Evolutionary conservation across 495 filamentous ascomycete genomes (phyloP).

Genomic region (Penicillium coffeae): DNA sequence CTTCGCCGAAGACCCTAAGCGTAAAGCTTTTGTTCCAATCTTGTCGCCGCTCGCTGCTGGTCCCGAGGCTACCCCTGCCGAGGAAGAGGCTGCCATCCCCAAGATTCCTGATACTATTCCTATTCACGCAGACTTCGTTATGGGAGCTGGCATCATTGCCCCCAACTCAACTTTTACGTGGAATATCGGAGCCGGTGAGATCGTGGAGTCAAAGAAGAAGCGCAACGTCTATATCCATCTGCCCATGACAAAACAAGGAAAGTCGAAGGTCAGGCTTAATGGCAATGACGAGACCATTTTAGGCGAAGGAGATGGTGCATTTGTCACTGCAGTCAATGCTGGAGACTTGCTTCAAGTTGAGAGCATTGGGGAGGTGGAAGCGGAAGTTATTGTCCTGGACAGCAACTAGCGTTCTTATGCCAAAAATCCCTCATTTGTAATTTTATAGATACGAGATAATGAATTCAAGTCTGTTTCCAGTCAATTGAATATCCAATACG

Average conservation of each 20-base stretch:
- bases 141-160: constrained; percentile 66
- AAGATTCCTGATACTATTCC: constrained; percentile 61
- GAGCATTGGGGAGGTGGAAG: constrained; percentile 62
- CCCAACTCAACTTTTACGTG: constrained; percentile 54
- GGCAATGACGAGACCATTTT: constrained; percentile 59
- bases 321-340: constrained; percentile 51
- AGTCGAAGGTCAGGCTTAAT: constrained; percentile 60
- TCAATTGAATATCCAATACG: too few species aligned
- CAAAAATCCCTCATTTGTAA: background rate
- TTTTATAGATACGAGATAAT: background rate
- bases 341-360: constrained; percentile 59
- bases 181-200: constrained; percentile 52
- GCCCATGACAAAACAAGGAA: constrained; percentile 70
- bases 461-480: too few species aligned
- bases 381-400: constrained; percentile 65
- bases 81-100: constrained; percentile 57
- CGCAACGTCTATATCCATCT: constrained; percentile 75
- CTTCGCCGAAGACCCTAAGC: constrained; percentile 66
- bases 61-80: constrained; percentile 48
- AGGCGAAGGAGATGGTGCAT: constrained; percentile 71
- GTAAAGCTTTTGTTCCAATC: constrained; percentile 62
- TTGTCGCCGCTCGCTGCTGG: constrained; percentile 67
- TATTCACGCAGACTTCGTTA: constrained; percentile 74
- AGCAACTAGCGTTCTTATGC: constrained; percentile 23
- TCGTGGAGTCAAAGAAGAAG: constrained; percentile 39